phyloP scores from a whole-genome alignment of 2,329 filamentous ascomycete species.

The Ophiostoma angusticollis region DNA sequence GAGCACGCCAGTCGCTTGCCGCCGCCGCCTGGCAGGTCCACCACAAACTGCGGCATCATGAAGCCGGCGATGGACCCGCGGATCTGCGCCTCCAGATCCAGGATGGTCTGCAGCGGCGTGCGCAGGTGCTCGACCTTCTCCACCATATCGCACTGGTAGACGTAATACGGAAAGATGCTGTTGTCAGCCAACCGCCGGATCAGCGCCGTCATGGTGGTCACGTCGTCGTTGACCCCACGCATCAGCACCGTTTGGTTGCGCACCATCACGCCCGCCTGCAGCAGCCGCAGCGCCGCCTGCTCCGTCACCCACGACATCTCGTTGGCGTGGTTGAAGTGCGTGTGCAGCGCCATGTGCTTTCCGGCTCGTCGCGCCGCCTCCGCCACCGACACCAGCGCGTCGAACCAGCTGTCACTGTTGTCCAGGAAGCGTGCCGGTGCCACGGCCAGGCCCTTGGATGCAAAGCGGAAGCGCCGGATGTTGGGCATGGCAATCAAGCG shows the following conservation, averaged over 20 bases:
- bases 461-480: slow-evolving; percentile 46
- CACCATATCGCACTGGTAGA: slow-evolving; percentile 55
- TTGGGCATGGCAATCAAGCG: slow-evolving; percentile 43
- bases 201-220: slow-evolving; percentile 37
- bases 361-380: slow-evolving; percentile 37
- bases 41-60: slow-evolving; percentile 48
- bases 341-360: slow-evolving; percentile 50
- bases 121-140: slow-evolving; percentile 47
- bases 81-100: slow-evolving; percentile 43
- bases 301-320: slow-evolving; percentile 50
- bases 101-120: slow-evolving; percentile 45
- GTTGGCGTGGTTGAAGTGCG: slow-evolving; percentile 51
- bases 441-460: slow-evolving; percentile 49
- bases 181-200: slow-evolving; percentile 42
- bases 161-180: slow-evolving; percentile 50
- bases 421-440: slow-evolving; percentile 43
- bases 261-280: slow-evolving; percentile 38
- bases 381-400: slow-evolving; percentile 37
- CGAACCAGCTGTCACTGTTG: slow-evolving; percentile 37
- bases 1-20: slow-evolving; percentile 48
- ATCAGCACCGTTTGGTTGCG: slow-evolving; percentile 50
- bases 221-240: slow-evolving; percentile 44
- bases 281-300: slow-evolving; percentile 36
- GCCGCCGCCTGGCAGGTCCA: slow-evolving; percentile 50
- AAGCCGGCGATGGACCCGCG: slow-evolving; percentile 50